phyloP scores from a whole-genome alignment of 106 monocot species.

The Phalaenopsis aphrodite region DNA sequence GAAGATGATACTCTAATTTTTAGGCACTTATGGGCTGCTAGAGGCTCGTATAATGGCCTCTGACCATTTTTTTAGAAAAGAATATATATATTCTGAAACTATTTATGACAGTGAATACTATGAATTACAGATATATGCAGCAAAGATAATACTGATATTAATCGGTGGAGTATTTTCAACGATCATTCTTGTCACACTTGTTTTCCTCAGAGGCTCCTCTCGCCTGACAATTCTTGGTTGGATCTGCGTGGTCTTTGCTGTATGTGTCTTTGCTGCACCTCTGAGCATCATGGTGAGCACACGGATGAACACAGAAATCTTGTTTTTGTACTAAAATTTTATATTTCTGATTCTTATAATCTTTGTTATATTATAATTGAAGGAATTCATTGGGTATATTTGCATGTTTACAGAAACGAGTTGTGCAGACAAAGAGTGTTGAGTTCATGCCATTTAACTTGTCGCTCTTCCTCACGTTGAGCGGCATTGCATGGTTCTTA shows the following conservation, averaged over 20 bases:
- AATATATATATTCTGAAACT: not conserved
- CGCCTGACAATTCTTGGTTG: constrained; percentile 13
- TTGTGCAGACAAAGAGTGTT: constrained; percentile 9
- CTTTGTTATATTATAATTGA: not conserved
- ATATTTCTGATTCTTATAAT: too few relatives aligned
- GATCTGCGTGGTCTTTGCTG: constrained; percentile 15
- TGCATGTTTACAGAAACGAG: constrained; percentile 1
- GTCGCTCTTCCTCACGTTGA: constrained; percentile 18
- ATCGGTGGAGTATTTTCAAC: constrained; percentile 8
- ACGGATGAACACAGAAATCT: not conserved
- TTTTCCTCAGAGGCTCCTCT: not conserved
- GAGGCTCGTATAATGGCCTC: too few relatives aligned
- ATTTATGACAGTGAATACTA: not conserved
- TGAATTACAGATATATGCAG: constrained; percentile 3
- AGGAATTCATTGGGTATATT: too few relatives aligned
- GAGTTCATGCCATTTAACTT: constrained; percentile 17
- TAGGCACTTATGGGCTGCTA: too few relatives aligned
- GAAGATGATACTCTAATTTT: too few relatives aligned
- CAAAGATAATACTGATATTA: constrained; percentile 4
- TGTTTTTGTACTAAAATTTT: too few relatives aligned
- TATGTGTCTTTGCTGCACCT: constrained; percentile 15
- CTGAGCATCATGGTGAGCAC: constrained; percentile 14
- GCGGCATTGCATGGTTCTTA: constrained; percentile 11
- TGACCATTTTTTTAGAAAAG: not conserved
- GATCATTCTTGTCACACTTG: constrained; percentile 10